phyloP scores from a whole-genome alignment of 257 asterid genomes.

The Ilex aquifolium region DNA sequence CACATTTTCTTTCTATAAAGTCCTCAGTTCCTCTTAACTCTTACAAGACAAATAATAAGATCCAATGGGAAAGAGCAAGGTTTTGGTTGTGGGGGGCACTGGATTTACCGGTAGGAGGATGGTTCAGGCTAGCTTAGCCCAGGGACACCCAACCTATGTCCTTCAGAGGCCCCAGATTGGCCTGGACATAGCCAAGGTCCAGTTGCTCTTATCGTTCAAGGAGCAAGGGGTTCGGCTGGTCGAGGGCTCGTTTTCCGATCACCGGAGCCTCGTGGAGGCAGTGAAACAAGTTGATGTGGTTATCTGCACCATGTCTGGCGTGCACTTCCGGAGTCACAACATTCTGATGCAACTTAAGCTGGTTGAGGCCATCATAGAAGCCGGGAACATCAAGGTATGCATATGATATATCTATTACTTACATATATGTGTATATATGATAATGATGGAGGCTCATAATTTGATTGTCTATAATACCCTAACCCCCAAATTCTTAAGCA shows the following conservation, averaged over 20 bases:
- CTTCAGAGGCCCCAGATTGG: constrained; percentile 18
- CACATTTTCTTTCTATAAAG: no score
- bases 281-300: constrained; percentile 23
- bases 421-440: not conserved
- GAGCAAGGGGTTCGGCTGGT: constrained; percentile 21
- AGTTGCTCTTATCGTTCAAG: constrained; percentile 16
- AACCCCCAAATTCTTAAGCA: no score
- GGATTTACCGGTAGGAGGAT: constrained; percentile 20
- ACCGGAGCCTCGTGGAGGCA: constrained; percentile 19
- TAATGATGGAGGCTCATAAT: no score
- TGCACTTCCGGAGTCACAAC: constrained; percentile 21
- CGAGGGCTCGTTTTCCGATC: constrained; percentile 12
- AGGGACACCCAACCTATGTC: constrained; percentile 20
- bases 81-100: constrained; percentile 19
- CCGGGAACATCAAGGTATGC: constrained; percentile 26
- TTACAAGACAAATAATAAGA: no score
- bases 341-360: constrained; percentile 25
- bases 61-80: constrained; percentile 10
- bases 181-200: constrained; percentile 18
- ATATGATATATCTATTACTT: no score
- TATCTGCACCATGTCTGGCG: constrained; percentile 23
- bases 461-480: no score
- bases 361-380: constrained; percentile 21
- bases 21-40: no score
- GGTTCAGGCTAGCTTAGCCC: constrained; percentile 16